Conservation (phyloP, 148 eudicot genomes). For the Camellia granthamiana region DNA sequence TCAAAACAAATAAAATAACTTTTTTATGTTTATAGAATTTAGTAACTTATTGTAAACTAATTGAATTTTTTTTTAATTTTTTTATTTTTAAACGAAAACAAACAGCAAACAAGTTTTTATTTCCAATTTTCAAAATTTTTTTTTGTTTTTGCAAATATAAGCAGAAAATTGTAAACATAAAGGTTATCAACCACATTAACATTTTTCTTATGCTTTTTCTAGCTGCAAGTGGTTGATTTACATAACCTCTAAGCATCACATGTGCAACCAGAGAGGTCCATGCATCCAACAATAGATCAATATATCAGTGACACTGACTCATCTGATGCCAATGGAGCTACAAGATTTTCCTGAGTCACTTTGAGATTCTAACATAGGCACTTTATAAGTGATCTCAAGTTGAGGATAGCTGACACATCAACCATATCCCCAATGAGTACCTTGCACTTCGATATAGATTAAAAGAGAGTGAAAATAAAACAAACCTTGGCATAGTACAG, state of each 20-base stretch:
- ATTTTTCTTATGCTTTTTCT: not conserved
- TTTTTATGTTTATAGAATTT: too few species aligned
- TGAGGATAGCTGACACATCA: not conserved
- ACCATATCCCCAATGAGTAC: not conserved
- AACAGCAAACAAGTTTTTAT: too few species aligned
- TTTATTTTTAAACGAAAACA: too few species aligned
- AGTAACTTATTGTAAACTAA: too few species aligned
- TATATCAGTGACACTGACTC: too few species aligned
- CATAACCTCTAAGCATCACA: not conserved
- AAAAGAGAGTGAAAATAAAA: not conserved
- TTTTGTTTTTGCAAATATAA: too few species aligned
- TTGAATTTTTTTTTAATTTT: too few species aligned
- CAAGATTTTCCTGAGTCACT: not conserved
- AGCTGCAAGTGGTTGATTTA: not conserved
- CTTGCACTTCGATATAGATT: not conserved
- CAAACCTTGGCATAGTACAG: slow-evolving; percentile 65
- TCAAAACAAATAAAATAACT: too few species aligned
- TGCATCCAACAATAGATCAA: slow-evolving; percentile 1
- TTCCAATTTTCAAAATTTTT: too few species aligned
- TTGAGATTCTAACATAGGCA: not conserved
- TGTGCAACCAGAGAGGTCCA: not conserved
- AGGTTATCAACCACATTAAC: too few species aligned
- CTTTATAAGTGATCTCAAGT: not conserved
- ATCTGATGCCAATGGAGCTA: not conserved
- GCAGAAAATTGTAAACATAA: too few species aligned